Evolutionary conservation across 352 stramenopile species (phyloP).

Genomic region (Globisporangium spiculum): DNA sequence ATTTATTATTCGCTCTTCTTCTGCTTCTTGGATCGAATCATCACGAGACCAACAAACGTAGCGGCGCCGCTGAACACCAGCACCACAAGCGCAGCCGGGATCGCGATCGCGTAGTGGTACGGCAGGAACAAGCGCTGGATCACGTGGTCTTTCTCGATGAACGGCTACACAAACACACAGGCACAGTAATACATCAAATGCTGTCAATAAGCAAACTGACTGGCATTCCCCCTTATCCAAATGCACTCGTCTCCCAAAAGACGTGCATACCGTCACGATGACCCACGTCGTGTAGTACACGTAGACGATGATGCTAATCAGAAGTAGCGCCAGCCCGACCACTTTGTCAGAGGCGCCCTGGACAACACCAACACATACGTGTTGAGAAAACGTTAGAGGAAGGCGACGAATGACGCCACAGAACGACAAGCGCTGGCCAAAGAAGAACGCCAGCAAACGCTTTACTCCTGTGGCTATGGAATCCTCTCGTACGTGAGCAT

Average conservation of each 20-base stretch:
- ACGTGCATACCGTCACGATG: slow-evolving; percentile 72
- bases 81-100: slow-evolving; percentile 82
- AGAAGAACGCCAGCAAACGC: not conserved
- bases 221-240: not conserved
- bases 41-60: slow-evolving; percentile 87
- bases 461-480: not conserved
- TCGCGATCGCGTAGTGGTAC: slow-evolving; percentile 88
- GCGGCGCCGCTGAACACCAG: slow-evolving; percentile 81
- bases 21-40: slow-evolving; percentile 85
- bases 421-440: not conserved
- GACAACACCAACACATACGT: not conserved
- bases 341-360: slow-evolving; percentile 75
- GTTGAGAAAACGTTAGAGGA: not conserved
- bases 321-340: slow-evolving; percentile 72
- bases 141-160: slow-evolving; percentile 77
- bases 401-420: not conserved
- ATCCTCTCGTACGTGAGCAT: not conserved
- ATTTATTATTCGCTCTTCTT: slow-evolving; percentile 28
- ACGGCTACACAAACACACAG: slow-evolving; percentile 51
- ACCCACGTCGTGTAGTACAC: slow-evolving; percentile 93
- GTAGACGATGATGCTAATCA: slow-evolving; percentile 80
- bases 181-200: not conserved
- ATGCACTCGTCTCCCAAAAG: not conserved
- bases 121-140: slow-evolving; percentile 85
- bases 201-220: not conserved